Conservation (phyloP, 495 filamentous ascomycete species). For the Penicillium ochrochloron region DNA sequence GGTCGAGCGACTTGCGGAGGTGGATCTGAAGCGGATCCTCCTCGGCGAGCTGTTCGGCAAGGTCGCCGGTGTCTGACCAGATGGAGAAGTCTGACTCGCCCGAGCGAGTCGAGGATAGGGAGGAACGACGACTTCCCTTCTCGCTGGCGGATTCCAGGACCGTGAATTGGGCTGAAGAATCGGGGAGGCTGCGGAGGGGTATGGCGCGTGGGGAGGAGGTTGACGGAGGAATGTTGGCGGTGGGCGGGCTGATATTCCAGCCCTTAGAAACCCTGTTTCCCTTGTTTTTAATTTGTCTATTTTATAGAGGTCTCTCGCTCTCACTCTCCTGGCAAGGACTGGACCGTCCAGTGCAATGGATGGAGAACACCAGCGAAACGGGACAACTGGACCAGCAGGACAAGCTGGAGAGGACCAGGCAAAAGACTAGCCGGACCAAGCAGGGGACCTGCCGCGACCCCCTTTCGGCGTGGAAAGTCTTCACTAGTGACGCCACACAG, state of each 20-base stretch:
- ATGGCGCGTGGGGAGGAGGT: conserved; percentile 57
- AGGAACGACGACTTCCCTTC: conserved; percentile 54
- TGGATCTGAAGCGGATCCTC: conserved; percentile 76
- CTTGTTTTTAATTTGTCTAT: conserved; percentile 13
- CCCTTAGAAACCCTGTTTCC: conserved; percentile 30
- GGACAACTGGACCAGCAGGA: conserved; percentile 7
- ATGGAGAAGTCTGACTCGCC: conserved; percentile 73
- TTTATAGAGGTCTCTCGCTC: background rate
- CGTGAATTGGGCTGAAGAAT: conserved; percentile 40
- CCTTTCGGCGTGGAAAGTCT: conserved; percentile 13
- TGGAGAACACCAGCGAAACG: conserved; percentile 4
- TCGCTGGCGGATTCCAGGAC: conserved; percentile 50
- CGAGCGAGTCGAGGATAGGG: conserved; percentile 62
- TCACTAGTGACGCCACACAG: conserved; percentile 12
- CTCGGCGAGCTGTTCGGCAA: conserved; percentile 85
- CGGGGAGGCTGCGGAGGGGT: conserved; percentile 59
- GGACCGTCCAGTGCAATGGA: background rate
- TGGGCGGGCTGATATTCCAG: conserved; percentile 53
- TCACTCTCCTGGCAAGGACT: background rate
- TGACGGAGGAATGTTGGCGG: conserved; percentile 65
- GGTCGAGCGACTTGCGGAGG: conserved; percentile 65
- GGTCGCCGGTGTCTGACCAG: conserved; percentile 93
- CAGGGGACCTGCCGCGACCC: conserved; percentile 6
- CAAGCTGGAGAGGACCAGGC: too few relatives aligned
- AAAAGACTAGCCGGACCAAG: background rate